These are phyloP conservation scores for Phytophthora constricta DNA, from an alignment of 352 stramenopile genomes.

Conservation along the genomic window DNA sequence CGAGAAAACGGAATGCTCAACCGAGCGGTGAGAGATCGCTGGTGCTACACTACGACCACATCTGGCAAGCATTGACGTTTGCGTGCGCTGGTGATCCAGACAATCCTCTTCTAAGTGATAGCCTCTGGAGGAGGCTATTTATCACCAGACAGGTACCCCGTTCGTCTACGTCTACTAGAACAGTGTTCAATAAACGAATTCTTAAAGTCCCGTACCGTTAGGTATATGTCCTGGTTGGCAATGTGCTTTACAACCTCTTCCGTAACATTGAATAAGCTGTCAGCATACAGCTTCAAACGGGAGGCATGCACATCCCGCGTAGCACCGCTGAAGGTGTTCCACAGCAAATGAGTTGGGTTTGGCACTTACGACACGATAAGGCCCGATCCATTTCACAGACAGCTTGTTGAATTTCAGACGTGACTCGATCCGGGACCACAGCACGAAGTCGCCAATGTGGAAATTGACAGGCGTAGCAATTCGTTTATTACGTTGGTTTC, in stretches of 20 bases:
- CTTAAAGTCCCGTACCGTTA: no score
- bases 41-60: no score
- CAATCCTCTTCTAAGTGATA: no score
- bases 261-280: constrained; percentile 1
- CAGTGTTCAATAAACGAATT: no score
- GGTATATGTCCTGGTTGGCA: constrained; percentile 9
- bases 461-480: constrained; percentile 5
- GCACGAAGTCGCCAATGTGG: background rate
- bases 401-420: constrained; percentile 1
- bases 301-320: constrained; percentile 4
- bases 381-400: background rate
- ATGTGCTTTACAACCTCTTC: constrained; percentile 13
- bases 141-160: no score
- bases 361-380: background rate
- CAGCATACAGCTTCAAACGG: constrained; percentile 3
- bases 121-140: no score
- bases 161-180: no score
- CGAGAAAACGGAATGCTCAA: no score
- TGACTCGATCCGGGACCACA: constrained; percentile 8
- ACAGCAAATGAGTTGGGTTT: constrained; percentile 4
- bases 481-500: constrained; percentile 1
- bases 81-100: no score
- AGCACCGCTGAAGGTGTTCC: background rate
- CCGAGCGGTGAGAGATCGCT: no score
- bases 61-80: no score